Evolutionary conservation across 768 basidiomycete genomes (phyloP).

Genomic region (Collybia nuda): DNA sequence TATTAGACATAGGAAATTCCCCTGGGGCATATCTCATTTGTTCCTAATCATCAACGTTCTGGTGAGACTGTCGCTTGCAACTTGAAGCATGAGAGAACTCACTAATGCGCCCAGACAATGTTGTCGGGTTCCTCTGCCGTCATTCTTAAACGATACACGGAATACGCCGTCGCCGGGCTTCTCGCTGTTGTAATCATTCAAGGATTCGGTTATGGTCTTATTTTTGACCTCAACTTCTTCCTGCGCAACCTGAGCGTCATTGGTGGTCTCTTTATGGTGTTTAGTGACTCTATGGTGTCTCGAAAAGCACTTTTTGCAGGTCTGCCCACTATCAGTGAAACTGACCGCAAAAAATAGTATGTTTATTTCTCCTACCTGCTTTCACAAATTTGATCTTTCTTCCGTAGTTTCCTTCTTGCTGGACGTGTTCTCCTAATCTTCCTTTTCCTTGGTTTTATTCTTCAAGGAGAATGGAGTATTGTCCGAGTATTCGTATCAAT

Average conservation of each 20-base stretch:
- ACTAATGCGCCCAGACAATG: slow-evolving; percentile 70
- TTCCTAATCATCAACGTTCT: slow-evolving; percentile 92
- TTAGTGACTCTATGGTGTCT: slow-evolving; percentile 91
- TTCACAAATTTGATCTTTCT: neutral
- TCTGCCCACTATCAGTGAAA: slow-evolving; percentile 87
- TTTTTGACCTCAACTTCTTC: slow-evolving; percentile 99
- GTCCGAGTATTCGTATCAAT: slow-evolving; percentile 85
- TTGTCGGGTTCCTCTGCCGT: slow-evolving; percentile 78
- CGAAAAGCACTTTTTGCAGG: slow-evolving; percentile 90
- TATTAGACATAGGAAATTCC: slow-evolving; percentile 88
- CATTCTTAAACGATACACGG: slow-evolving; percentile 84
- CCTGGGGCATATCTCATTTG: slow-evolving; percentile 91
- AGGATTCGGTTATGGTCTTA: slow-evolving; percentile 97
- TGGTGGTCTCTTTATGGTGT: slow-evolving; percentile 98
- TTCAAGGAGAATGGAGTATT: slow-evolving; percentile 91
- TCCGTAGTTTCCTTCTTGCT: slow-evolving; percentile 86
- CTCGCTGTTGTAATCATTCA: slow-evolving; percentile 91
- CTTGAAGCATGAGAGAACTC: neutral
- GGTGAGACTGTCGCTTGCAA: slow-evolving; percentile 47
- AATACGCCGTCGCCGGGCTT: slow-evolving; percentile 88
- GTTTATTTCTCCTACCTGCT: slow-evolving; percentile 17
- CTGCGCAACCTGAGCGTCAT: slow-evolving; percentile 97
- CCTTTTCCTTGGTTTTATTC: slow-evolving; percentile 96
- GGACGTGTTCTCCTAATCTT: slow-evolving; percentile 98
- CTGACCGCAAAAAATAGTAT: slow-evolving; percentile 97